Percentiles rank a stretch among this genome's conserved stretches.
phyloP scores from a whole-genome alignment of 441 rosid species.

The Eruca vesicaria region DNA sequence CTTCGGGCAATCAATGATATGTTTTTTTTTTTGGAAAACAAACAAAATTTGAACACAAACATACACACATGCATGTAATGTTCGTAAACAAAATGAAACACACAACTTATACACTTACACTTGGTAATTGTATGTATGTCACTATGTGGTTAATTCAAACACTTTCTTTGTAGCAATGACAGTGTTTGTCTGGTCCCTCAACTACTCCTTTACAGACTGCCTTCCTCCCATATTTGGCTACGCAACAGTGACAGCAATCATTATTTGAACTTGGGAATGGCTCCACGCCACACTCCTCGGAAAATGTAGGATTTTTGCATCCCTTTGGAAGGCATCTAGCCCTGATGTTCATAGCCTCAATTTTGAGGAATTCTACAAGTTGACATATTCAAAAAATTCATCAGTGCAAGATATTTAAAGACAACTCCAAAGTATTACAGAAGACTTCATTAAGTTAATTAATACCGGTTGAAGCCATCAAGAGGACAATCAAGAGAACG shows the following conservation, averaged over 20 bases:
- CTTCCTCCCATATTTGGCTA: neutral
- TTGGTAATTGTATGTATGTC: neutral
- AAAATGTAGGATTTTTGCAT: neutral
- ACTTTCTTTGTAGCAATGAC: conserved; percentile 10
- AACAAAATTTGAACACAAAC: neutral
- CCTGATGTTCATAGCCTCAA: neutral
- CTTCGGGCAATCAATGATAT: no score
- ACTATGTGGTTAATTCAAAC: neutral
- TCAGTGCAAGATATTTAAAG: neutral
- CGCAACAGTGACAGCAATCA: conserved; percentile 1
- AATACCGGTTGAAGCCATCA: neutral
- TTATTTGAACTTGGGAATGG: neutral
- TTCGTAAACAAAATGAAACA: neutral
- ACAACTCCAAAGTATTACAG: neutral
- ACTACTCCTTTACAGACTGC: neutral
- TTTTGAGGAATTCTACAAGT: neutral
- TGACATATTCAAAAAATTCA: neutral
- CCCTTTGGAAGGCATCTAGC: conserved; percentile 1
- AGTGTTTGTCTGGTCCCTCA: neutral
- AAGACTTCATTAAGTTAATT: neutral
- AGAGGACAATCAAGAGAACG: neutral
- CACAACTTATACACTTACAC: neutral
- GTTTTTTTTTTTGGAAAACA: neutral
- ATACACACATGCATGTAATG: neutral
- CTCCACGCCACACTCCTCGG: neutral